Conservation (phyloP, 306 rosid species). For the Cucumis melo region DNA sequence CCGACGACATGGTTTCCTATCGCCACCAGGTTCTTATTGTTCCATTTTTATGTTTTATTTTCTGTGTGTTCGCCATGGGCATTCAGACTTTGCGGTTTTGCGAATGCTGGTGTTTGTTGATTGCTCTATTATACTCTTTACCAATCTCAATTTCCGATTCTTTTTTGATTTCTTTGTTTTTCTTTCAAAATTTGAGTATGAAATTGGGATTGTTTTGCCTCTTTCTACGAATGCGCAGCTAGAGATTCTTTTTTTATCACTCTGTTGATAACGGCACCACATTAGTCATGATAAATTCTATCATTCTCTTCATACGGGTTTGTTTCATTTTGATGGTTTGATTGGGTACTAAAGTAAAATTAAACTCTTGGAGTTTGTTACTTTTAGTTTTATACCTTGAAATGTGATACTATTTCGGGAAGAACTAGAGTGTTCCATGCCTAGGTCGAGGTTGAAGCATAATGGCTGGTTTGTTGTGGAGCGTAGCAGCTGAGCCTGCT, state of each 20-base stretch:
- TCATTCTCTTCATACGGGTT: neutral
- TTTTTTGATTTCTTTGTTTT: neutral
- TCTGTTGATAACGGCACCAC: neutral
- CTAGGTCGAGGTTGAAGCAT: neutral
- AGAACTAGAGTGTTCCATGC: neutral
- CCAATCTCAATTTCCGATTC: neutral
- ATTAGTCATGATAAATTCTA: neutral
- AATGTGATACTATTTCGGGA: neutral
- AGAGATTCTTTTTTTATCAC: neutral
- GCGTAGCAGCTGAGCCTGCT: neutral
- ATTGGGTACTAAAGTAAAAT: neutral
- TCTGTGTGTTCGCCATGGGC: neutral
- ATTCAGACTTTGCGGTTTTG: neutral
- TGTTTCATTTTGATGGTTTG: neutral
- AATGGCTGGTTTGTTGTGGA: neutral
- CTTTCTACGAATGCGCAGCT: neutral
- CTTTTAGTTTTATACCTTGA: neutral
- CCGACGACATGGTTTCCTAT: slow-evolving; percentile 30
- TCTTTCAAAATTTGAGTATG: neutral
- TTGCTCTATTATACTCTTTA: neutral
- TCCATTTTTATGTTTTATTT: neutral
- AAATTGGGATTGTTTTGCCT: neutral
- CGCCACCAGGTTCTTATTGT: slow-evolving; percentile 29
- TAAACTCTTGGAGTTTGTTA: neutral
- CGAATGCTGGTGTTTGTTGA: neutral